Evolutionary conservation across 805 yeast species (phyloP), one percentile per base, ranked within the genome.

Genomic region (Clavispora fructus): DNA sequence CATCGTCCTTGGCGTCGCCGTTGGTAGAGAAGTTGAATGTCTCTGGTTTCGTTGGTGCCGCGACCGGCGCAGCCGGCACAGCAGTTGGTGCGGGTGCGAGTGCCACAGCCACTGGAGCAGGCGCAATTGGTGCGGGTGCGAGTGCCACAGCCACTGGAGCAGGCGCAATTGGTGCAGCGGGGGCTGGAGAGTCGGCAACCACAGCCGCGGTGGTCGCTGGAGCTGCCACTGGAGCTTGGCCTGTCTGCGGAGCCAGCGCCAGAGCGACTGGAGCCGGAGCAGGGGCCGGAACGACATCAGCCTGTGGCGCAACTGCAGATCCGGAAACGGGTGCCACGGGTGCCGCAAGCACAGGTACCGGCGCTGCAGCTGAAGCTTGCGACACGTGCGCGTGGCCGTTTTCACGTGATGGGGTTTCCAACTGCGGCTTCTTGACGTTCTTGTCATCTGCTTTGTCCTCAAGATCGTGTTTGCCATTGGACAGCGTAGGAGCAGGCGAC

Each of bases 401-500:
- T n/a, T 14, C 35, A 7, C 17, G 7, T 6, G 14, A 3, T n/a
- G 35, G 11, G 43, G 8, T n/a, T 11, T 41, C 45, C 25, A 41
- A 23, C 4, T 25, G 26, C 4, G 62, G 50, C 42, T 61, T 60
- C 49, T 69, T 62, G 33, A 56, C 39, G n/a, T 53, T 50, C 48
- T 61, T 58, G 16, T 59, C 41, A 40, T 69, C 73, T n/a, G 49
- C 46, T 50, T 68, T 68, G 12, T 68, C 73, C 4, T 71, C 75
- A 46, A 71, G 62, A 28, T 68, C 73, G 35, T 64, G 70, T 46
- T 71, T 71, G 19, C 55, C 53, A 45, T 35, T 37, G 43, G 30
- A 39, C 40, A 28, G 35, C 38, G 41, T 39, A 46, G 35, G 19
- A 39, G 39, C 35, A 31, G 16, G 35, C 5, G 16, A n/a, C 17